Evolutionary conservation across 2,329 filamentous ascomycete species (phyloP).

Genomic region (Fusarium keratoplasticum): DNA sequence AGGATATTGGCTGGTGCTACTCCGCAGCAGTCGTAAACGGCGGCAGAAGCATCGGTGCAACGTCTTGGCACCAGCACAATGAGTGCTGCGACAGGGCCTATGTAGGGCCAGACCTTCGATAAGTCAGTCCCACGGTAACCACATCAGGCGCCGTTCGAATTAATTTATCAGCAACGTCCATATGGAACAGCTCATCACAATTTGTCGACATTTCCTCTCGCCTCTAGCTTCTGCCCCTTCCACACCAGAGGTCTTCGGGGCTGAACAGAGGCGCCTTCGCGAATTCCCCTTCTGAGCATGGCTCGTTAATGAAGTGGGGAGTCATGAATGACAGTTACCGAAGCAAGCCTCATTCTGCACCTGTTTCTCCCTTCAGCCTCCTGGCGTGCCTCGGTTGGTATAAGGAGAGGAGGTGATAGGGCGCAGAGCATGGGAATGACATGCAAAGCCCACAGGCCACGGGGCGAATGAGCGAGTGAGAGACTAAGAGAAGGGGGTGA

Average conservation of each 20-base stretch:
- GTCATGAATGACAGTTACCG: conserved; percentile 23
- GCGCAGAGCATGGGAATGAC: conserved; percentile 6
- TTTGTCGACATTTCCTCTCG: conserved; percentile 1
- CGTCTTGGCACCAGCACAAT: conserved; percentile 23
- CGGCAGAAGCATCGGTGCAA: conserved; percentile 29
- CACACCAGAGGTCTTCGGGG: neutral
- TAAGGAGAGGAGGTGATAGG: conserved; percentile 5
- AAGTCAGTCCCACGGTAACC: neutral
- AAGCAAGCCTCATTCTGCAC: conserved; percentile 20
- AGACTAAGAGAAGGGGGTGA: neutral
- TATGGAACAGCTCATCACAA: neutral
- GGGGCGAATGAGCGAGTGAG: neutral
- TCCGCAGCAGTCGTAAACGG: conserved; percentile 26
- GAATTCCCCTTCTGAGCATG: conserved; percentile 24
- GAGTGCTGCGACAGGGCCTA: neutral
- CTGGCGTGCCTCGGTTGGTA: conserved; percentile 13
- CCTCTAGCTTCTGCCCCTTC: neutral
- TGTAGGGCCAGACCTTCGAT: conserved; percentile 4
- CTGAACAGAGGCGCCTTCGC: conserved; percentile 7
- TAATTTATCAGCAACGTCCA: neutral
- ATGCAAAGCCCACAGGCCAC: conserved; percentile 3
- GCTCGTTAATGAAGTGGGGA: neutral
- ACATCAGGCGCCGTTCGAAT: neutral
- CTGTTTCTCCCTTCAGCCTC: conserved; percentile 3
- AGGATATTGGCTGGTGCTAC: conserved; percentile 1